Conservation (phyloP, 495 filamentous ascomycete species). For the Letharia columbiana region DNA sequence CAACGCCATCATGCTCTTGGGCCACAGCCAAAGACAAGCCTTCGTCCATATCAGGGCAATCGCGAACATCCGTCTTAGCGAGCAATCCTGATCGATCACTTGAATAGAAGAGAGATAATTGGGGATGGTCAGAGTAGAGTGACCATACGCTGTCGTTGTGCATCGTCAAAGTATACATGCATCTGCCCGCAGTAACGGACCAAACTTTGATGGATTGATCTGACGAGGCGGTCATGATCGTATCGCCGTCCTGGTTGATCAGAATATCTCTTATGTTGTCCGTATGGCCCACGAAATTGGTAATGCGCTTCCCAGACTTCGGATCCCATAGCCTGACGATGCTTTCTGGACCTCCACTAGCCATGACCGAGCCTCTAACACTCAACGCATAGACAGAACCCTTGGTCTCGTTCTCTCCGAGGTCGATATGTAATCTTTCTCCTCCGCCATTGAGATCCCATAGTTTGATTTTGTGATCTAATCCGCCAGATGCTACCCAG, state of each 20-base stretch:
- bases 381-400: constrained; percentile 89
- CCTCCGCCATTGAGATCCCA: constrained; percentile 90
- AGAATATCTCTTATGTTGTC: constrained; percentile 89
- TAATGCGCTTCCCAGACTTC: constrained; percentile 78
- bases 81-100: constrained; percentile 85
- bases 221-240: constrained; percentile 87
- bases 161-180: constrained; percentile 97
- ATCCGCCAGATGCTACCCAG: constrained; percentile 94
- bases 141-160: constrained; percentile 98
- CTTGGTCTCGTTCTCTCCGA: constrained; percentile 77
- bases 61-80: constrained; percentile 84
- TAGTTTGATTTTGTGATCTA: constrained; percentile 82
- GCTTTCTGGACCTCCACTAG: constrained; percentile 90
- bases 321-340: constrained; percentile 92
- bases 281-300: constrained; percentile 96
- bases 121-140: constrained; percentile 78
- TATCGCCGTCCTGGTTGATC: constrained; percentile 79
- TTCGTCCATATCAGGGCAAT: constrained; percentile 73
- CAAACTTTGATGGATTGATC: constrained; percentile 97
- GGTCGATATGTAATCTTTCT: constrained; percentile 75
- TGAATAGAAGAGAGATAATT: constrained; percentile 84
- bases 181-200: constrained; percentile 88
- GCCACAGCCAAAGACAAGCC: constrained; percentile 79
- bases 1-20: constrained; percentile 84
- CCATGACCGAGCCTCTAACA: constrained; percentile 65